Conservation (phyloP, 768 basidiomycete genomes). For the Amanita thiersii region DNA sequence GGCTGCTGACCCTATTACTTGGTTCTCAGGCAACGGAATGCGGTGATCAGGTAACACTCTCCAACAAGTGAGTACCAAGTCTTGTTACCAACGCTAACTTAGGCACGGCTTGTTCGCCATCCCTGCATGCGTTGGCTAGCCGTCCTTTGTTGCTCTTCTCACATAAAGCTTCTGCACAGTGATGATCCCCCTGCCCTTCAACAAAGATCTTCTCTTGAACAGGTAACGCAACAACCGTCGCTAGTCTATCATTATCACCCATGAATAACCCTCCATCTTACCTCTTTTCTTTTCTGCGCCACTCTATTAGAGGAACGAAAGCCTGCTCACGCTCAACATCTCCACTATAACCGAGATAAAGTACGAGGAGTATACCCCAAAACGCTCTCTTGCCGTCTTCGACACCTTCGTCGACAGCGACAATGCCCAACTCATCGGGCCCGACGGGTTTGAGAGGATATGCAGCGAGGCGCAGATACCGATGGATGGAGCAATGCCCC, state of each 20-base stretch:
- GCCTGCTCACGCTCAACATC: constrained; percentile 12
- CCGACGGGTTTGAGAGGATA: constrained; percentile 64
- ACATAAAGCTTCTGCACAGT: constrained; percentile 38
- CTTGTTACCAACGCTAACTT: neutral
- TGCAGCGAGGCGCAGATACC: constrained; percentile 65
- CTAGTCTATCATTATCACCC: no score
- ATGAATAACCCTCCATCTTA: constrained; percentile 1
- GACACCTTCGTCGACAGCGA: constrained; percentile 51
- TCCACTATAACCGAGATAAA: constrained; percentile 11
- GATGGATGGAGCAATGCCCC: constrained; percentile 63
- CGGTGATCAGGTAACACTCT: constrained; percentile 10
- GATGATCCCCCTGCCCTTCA: constrained; percentile 31
- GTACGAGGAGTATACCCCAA: constrained; percentile 39
- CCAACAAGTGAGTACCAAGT: constrained; percentile 16
- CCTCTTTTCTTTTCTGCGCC: constrained; percentile 2
- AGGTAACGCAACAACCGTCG: constrained; percentile 20
- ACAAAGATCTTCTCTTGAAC: constrained; percentile 17
- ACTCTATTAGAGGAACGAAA: constrained; percentile 1
- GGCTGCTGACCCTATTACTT: constrained; percentile 5
- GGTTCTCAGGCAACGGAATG: constrained; percentile 12
- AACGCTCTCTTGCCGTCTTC: constrained; percentile 51
- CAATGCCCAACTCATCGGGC: constrained; percentile 49
- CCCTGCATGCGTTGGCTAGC: constrained; percentile 59
- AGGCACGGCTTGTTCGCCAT: constrained; percentile 20
- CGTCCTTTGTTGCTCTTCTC: constrained; percentile 56